Conservation (phyloP, 1,284 basidiomycete genomes). For the Cerrena zonata region DNA sequence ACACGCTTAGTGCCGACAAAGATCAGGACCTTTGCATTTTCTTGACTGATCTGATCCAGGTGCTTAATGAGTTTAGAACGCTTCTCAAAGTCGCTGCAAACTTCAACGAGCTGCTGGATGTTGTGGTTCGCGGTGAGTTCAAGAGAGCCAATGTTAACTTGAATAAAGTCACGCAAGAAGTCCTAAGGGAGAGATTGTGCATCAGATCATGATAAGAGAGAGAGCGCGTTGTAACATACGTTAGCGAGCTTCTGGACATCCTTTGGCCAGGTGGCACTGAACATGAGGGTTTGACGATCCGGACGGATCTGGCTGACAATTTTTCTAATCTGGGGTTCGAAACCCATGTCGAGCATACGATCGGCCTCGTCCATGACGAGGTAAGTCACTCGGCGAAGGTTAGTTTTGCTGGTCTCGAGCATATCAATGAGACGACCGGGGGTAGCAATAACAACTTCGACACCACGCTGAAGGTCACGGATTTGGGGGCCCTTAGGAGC, state of each 20-base stretch:
- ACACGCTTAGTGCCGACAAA: slow-evolving; percentile 97
- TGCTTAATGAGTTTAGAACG: slow-evolving; percentile 93
- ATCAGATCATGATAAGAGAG: not conserved
- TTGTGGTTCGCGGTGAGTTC: slow-evolving; percentile 98
- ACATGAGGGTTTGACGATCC: slow-evolving; percentile 93
- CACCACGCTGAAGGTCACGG: slow-evolving; percentile 92
- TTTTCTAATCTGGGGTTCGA: slow-evolving; percentile 98
- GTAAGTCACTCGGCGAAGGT: slow-evolving; percentile 92
- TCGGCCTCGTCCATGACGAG: slow-evolving; percentile 99
- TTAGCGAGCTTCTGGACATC: slow-evolving; percentile 96
- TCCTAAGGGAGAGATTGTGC: slow-evolving; percentile 46
- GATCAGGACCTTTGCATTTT: slow-evolving; percentile 98
- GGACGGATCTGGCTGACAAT: slow-evolving; percentile 95
- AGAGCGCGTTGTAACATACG: slow-evolving; percentile 46
- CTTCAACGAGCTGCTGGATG: slow-evolving; percentile 92
- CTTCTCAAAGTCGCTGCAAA: slow-evolving; percentile 98
- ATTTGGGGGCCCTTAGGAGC: slow-evolving; percentile 98
- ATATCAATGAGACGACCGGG: slow-evolving; percentile 89
- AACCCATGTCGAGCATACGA: slow-evolving; percentile 98
- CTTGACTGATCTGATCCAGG: slow-evolving; percentile 90
- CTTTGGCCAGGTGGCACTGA: slow-evolving; percentile 99
- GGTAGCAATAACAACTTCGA: slow-evolving; percentile 93
- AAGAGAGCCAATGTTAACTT: slow-evolving; percentile 98
- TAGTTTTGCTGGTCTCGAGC: slow-evolving; percentile 94
- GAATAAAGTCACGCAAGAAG: slow-evolving; percentile 93